phyloP scores from a whole-genome alignment of 2,329 filamentous ascomycete genomes.

The Diaporthe sp. region DNA sequence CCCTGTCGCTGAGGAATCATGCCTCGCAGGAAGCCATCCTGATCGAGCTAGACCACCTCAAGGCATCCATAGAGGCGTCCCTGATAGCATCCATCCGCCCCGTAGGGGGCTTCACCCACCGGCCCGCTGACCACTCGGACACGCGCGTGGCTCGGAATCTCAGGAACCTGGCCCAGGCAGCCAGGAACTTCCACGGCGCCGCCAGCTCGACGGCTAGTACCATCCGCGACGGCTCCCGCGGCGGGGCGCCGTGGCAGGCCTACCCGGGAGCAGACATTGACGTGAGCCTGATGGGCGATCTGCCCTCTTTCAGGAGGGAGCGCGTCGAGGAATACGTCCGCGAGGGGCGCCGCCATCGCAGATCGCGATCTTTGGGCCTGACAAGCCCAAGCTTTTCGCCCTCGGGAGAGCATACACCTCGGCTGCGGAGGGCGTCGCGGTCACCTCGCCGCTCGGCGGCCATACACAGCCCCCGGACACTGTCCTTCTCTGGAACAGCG shows the following conservation, averaged over 20 bases:
- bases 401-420: background rate
- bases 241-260: conserved; percentile 12
- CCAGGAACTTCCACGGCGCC: conserved; percentile 46
- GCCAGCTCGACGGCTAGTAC: conserved; percentile 46
- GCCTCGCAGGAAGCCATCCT: conserved; percentile 43
- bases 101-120: conserved; percentile 34
- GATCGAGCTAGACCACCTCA: conserved; percentile 43
- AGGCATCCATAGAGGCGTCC: conserved; percentile 44
- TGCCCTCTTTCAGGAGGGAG: conserved; percentile 42
- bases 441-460: background rate
- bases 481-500: background rate
- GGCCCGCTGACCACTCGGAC: conserved; percentile 35
- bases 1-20: conserved; percentile 43
- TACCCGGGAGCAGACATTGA: conserved; percentile 17
- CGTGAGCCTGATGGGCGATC: conserved; percentile 39
- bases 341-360: background rate
- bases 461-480: background rate
- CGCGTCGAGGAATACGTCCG: conserved; percentile 43
- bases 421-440: background rate
- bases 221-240: conserved; percentile 36
- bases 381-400: background rate
- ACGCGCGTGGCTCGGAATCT: conserved; percentile 43
- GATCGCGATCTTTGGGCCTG: background rate
- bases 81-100: conserved; percentile 42
- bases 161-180: conserved; percentile 45